Evolutionary conservation across 345 rosid genomes (phyloP).

Genomic region (Arabidopsis suecica): DNA sequence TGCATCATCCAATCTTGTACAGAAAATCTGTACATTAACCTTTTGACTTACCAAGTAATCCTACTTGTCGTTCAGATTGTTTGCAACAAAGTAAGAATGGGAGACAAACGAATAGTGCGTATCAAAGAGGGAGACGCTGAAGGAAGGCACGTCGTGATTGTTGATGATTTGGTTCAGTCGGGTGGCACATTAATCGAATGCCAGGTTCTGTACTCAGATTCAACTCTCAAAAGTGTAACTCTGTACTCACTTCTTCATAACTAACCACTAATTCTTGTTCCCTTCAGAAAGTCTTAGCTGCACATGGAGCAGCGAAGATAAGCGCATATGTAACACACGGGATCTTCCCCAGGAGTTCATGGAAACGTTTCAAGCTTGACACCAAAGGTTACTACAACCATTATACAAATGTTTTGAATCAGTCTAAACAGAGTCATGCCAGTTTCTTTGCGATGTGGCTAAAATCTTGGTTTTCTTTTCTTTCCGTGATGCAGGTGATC

Average conservation of each 20-base stretch:
- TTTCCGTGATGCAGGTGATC: slow-evolving; percentile 57
- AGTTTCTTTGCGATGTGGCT: neutral
- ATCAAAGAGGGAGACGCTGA: slow-evolving; percentile 89
- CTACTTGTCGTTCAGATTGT: slow-evolving; percentile 61
- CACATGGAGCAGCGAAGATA: slow-evolving; percentile 86
- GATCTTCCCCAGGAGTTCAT: slow-evolving; percentile 86
- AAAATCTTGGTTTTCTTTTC: neutral
- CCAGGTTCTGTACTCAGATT: slow-evolving; percentile 62
- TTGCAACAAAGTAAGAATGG: slow-evolving; percentile 94
- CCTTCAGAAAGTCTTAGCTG: slow-evolving; percentile 83
- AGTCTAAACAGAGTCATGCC: neutral
- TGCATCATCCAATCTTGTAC: slow-evolving; percentile 7
- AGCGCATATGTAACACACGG: slow-evolving; percentile 98
- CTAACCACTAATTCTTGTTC: slow-evolving; percentile 4
- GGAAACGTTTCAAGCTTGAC: slow-evolving; percentile 86
- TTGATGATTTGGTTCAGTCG: slow-evolving; percentile 97
- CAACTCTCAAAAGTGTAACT: slow-evolving; percentile 15
- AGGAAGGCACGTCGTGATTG: slow-evolving; percentile 92
- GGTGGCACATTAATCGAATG: slow-evolving; percentile 97
- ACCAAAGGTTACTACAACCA: slow-evolving; percentile 66
- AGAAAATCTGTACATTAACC: neutral
- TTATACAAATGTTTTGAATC: slow-evolving; percentile 1
- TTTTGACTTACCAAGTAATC: neutral
- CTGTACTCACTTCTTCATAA: neutral
- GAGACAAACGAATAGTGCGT: slow-evolving; percentile 81